Base-by-base conservation (phyloP, 768 basidiomycete genomes). In the Tricholoma sp. region DNA sequence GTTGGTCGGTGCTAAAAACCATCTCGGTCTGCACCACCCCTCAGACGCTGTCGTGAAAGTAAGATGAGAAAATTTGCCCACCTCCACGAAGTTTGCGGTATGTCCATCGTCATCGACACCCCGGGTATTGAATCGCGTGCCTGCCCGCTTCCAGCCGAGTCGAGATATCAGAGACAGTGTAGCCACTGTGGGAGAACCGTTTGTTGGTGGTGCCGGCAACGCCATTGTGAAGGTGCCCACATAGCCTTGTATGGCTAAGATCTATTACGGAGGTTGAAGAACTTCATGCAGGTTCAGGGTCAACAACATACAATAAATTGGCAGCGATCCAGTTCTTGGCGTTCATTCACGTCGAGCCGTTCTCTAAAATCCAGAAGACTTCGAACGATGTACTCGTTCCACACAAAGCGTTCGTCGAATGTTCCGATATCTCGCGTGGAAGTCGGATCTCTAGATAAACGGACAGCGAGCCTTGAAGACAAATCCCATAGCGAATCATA, bases 61-160 rank as follows among this genome's bases (percentile, higher is more conserved):
- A 51, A 51, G 33, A 31, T 56, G 39, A 45, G 36, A 11, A 44
- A 13, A 51, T 61, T 45, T 24, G 20, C 81, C 53, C 62, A 86
- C 92, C 82, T 99, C 97, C 6, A 96, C 96, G 70, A 97, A 98
- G 66, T 98, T 98, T 32, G 96, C 96, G 31, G 88, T 89, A 66
- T 94, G 86, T 36, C 95, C 94, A 60, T 94, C 91, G 67, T 97
- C 95, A 66, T 98, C 95, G 9, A 98, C 90, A 1, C 96, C 96
- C 56, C 96, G 82, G 11, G 94, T 94, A 68, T 97, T 98, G 75
- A 98, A 99, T 37, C 97, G 84, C 17, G 97, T 98, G 3, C 97
- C 97, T 24, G 97, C 95, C 61, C 96, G 81, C 72, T 93, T 95
- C 87, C 91, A 95, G 9, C 94, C 88, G 4, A 98, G 78, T 39